phyloP scores from a whole-genome alignment of 169 alveolate genomes.

The Babesia ovis region DNA sequence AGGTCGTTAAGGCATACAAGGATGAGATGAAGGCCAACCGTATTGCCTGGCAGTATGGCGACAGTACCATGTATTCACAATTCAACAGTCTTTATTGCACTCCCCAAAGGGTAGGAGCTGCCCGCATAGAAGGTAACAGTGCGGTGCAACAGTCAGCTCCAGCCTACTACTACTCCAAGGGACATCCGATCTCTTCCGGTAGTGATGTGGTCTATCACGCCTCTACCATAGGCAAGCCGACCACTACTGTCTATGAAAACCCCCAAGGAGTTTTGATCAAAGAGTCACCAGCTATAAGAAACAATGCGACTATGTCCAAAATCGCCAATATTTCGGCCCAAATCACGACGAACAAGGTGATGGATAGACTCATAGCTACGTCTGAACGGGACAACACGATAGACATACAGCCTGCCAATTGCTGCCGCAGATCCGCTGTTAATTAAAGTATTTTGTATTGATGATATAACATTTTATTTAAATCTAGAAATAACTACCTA shows the following conservation, averaged over 20 bases:
- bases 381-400: conserved; percentile 10
- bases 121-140: not conserved
- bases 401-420: not conserved
- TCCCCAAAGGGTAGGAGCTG: not conserved
- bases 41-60: not conserved
- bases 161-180: conserved; percentile 25
- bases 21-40: conserved; percentile 30
- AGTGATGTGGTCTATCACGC: not conserved
- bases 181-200: not conserved
- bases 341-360: conserved; percentile 52
- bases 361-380: conserved; percentile 46
- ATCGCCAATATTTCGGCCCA: conserved; percentile 61
- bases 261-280: not conserved
- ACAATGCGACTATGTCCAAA: conserved; percentile 20
- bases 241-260: not conserved
- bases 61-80: conserved; percentile 1
- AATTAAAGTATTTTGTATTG: not conserved
- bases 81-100: conserved; percentile 2
- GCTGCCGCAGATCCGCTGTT: not conserved
- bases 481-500: not conserved
- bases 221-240: not conserved
- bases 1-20: conserved; percentile 61
- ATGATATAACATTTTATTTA: conserved; percentile 3
- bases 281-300: not conserved
- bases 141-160: not conserved